phyloP scores from a whole-genome alignment of 202 grass and related monocot species.

The Panicum virgatum region DNA sequence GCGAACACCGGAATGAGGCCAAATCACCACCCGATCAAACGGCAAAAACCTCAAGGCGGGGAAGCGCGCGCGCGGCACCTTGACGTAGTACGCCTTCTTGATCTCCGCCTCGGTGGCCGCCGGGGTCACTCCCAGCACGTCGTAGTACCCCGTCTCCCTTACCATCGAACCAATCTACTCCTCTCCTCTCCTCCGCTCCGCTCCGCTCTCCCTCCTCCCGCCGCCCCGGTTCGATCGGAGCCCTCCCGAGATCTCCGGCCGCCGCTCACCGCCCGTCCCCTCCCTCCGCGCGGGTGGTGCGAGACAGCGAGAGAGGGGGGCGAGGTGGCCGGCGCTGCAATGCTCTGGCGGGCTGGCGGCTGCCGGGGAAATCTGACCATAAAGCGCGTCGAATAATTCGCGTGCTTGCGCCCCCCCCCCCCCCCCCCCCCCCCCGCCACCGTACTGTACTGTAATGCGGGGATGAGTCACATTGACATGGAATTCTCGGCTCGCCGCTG shows the following conservation, averaged over 20 bases:
- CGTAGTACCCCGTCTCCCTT: slow-evolving; percentile 88
- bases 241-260: slow-evolving; percentile 1
- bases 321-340: slow-evolving; percentile 27
- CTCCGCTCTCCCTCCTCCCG: not conserved
- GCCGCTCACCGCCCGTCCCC: not conserved
- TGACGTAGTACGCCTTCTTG: slow-evolving; percentile 95
- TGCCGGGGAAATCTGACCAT: slow-evolving; percentile 21
- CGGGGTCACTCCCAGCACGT: slow-evolving; percentile 84
- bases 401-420: not conserved
- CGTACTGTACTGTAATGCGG: slow-evolving; percentile 48
- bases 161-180: slow-evolving; percentile 52
- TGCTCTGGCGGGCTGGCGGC: slow-evolving; percentile 28
- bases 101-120: slow-evolving; percentile 81
- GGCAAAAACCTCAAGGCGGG: not conserved
- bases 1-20: slow-evolving; percentile 10
- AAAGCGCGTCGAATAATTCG: slow-evolving; percentile 60
- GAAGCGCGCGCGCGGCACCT: slow-evolving; percentile 33
- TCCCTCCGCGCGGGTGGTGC: not conserved
- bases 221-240: slow-evolving; percentile 11
- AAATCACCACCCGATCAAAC: not conserved
- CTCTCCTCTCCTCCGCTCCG: not conserved
- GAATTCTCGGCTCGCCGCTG: not conserved
- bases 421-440: not conserved
- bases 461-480: slow-evolving; percentile 57
- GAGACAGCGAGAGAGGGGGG: not conserved